Evolutionary conservation across 345 rosid genomes (phyloP), one percentile per base, ranked within the genome.

Genomic region (Nephelium lappaceum): DNA sequence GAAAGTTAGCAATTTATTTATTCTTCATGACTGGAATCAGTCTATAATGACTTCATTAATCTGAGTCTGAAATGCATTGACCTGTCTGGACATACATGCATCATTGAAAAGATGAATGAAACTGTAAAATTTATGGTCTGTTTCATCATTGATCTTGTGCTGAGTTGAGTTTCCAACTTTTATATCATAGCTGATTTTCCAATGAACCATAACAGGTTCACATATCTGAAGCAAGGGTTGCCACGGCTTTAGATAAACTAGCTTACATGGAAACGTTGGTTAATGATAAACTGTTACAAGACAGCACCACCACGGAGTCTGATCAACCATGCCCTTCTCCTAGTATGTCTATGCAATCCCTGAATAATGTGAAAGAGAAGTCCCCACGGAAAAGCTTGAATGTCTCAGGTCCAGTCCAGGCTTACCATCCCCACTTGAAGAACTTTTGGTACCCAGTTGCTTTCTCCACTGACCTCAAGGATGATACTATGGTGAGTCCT

Each of bases 361-460:
- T 64, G 71, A 88, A 87, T 42, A 72, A 84, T 15, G 77, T 71
- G 11, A 89, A 85, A 77, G 83, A 82, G 39, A 92, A 86, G 79
- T 66, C 60, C 21, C 90, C 92, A 11, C 86, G 71, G 19, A 96
- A 90, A 83, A 88, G 85, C 85, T 89, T 96, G 90, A 84, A 94
- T 58, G 92, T 96, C 39, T 94, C 98, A 12, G 99, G 99, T 84
- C 98, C 99, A 15, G 93, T 94, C 77, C 93, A 86, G 79, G 86
- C 95, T 75, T 95, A 93, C 79, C 86, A 86, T 78, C 89, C 91
- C 24, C 82, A 77, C 42, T 84, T 95, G 55, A 95, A 91, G 92
- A 91, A 95, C 47, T 95, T 93, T 85, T 95, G 99, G 99, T 95
- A 91, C 76, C 99, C 99, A 0, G 89, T 92, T 69, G 95, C 97